phyloP scores from a whole-genome alignment of 805 yeast genomes.

The Spathaspora passalidarum region DNA sequence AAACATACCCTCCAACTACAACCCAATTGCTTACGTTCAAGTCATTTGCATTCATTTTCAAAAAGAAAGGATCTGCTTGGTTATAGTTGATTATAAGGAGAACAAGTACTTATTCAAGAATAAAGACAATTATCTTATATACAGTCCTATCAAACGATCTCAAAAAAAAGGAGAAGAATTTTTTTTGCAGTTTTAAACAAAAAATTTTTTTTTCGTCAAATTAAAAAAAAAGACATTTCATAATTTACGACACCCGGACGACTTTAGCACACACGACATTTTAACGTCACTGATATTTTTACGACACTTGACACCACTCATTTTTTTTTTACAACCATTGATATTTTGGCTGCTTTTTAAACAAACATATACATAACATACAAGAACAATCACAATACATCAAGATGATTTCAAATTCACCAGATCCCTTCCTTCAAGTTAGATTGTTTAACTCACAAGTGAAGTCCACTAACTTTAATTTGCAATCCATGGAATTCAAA shows the following conservation, averaged over 20 bases:
- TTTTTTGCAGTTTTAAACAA: constrained; percentile 2
- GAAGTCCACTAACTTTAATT: constrained; percentile 37
- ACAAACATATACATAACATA: background rate
- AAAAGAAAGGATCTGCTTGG: background rate
- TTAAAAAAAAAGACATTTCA: background rate
- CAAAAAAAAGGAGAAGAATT: background rate
- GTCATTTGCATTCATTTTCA: background rate
- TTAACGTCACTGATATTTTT: background rate
- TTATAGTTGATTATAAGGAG: background rate
- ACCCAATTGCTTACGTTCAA: background rate
- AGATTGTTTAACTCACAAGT: constrained; percentile 29
- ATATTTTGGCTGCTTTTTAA: constrained; percentile 1
- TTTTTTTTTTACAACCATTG: constrained; percentile 3
- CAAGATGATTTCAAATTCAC: constrained; percentile 12
- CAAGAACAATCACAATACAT: constrained; percentile 2
- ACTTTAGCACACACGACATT: background rate
- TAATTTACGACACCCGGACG: background rate
- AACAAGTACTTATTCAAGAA: background rate
- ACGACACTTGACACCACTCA: constrained; percentile 1
- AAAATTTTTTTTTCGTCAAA: background rate
- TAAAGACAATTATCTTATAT: background rate
- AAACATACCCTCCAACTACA: no score
- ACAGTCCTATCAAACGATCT: background rate
- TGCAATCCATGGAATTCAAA: constrained; percentile 46
- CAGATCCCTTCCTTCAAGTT: constrained; percentile 32